These are phyloP conservation scores for Backusella sp. DNA, from an alignment of 192 early-diverging fungal species.

Conservation along the genomic window DNA sequence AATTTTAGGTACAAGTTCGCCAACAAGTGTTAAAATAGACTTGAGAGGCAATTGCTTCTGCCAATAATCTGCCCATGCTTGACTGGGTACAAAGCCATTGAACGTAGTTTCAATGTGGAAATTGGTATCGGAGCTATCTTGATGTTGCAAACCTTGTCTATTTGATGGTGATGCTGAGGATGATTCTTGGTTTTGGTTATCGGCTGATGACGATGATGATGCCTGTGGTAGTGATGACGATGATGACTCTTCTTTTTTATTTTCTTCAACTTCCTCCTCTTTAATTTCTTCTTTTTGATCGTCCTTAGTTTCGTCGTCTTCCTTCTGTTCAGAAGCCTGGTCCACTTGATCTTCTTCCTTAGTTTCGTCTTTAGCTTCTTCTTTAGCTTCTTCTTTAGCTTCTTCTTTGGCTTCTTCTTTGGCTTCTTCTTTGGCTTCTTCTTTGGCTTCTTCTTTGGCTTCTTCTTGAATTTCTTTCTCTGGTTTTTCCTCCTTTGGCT, in stretches of 20 bases:
- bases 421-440: not conserved
- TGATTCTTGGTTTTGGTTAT: not conserved
- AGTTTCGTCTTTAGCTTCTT: not conserved
- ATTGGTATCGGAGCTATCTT: not conserved
- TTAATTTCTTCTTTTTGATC: not conserved
- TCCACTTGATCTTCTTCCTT: not conserved
- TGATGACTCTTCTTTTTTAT: not conserved
- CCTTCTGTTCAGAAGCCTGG: not conserved
- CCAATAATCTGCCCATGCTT: conserved; percentile 74
- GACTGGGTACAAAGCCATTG: conserved; percentile 65
- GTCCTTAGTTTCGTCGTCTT: not conserved
- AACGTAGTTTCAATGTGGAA: conserved; percentile 11
- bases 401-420: not conserved
- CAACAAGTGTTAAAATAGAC: conserved; percentile 62
- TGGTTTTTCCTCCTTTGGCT: too few species aligned
- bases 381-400: not conserved
- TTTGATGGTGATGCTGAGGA: not conserved
- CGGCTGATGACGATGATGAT: not conserved
- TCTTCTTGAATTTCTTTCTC: not conserved
- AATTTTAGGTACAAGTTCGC: conserved; percentile 66
- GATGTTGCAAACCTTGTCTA: not conserved
- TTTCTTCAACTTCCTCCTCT: not conserved
- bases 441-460: not conserved
- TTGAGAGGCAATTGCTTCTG: conserved; percentile 67
- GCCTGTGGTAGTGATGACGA: not conserved